These are phyloP conservation scores for Pseudomonodictys pantanalensis DNA, from an alignment of 495 filamentous ascomycete species.

Conservation along the genomic window DNA sequence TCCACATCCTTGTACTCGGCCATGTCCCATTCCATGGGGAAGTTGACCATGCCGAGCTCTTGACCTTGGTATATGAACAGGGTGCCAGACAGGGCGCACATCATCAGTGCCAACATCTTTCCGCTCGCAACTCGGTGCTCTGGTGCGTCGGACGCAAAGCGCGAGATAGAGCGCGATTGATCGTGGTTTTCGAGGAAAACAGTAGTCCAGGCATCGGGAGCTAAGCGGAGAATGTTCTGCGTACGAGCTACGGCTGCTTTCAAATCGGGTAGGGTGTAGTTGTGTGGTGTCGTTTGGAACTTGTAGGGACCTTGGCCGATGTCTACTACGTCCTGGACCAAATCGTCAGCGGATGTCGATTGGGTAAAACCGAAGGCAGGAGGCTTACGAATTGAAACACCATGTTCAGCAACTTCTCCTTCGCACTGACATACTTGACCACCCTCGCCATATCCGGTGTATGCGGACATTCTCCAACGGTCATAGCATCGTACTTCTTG, in stretches of 20 bases:
- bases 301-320: slow-evolving; percentile 24
- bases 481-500: slow-evolving; percentile 27
- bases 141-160: slow-evolving; percentile 50
- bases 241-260: slow-evolving; percentile 13
- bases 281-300: slow-evolving; percentile 17
- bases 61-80: slow-evolving; percentile 76
- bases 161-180: slow-evolving; percentile 30
- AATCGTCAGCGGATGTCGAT: neutral
- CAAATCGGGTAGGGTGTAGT: slow-evolving; percentile 7
- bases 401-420: slow-evolving; percentile 34
- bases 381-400: slow-evolving; percentile 38
- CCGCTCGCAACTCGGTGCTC: slow-evolving; percentile 50
- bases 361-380: slow-evolving; percentile 2
- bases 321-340: slow-evolving; percentile 12
- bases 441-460: slow-evolving; percentile 26
- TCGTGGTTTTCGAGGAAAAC: slow-evolving; percentile 38
- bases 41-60: slow-evolving; percentile 73
- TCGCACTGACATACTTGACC: slow-evolving; percentile 22
- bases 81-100: slow-evolving; percentile 61
- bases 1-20: slow-evolving; percentile 73
- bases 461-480: slow-evolving; percentile 36
- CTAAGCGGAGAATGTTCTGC: slow-evolving; percentile 18
- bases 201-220: slow-evolving; percentile 34
- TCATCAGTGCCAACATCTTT: slow-evolving; percentile 65
- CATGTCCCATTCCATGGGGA: slow-evolving; percentile 61